Conservation (phyloP, 163 green algal genomes). For the Volvox carteri region DNA sequence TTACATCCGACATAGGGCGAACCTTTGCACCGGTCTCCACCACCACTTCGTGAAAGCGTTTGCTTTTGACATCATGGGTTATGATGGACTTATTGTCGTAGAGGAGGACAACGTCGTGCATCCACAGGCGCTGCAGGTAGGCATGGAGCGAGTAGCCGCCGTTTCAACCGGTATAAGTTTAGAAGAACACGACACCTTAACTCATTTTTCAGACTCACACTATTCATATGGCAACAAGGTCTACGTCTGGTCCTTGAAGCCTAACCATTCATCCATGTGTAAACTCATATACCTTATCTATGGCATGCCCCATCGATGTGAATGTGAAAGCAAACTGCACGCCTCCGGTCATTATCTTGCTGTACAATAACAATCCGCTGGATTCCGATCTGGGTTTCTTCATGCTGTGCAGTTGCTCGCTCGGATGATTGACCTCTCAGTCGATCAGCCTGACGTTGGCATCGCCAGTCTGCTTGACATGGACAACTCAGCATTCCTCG, state of each 20-base stretch:
- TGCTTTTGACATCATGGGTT: conserved; percentile 11
- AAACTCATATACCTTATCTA: not conserved
- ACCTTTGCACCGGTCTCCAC: not conserved
- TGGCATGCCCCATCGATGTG: not conserved
- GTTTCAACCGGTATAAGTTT: not conserved
- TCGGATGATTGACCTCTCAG: not conserved
- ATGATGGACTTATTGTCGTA: not conserved
- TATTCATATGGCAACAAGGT: not conserved
- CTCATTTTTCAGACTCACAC: no score
- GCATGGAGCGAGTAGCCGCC: not conserved
- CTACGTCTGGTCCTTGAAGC: not conserved
- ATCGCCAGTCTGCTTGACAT: conserved; percentile 3
- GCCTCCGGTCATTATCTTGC: not conserved
- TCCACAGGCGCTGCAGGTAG: conserved; percentile 3
- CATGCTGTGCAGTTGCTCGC: not conserved
- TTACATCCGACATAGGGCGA: not conserved
- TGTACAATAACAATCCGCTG: not conserved
- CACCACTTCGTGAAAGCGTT: conserved; percentile 19
- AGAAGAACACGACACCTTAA: not conserved
- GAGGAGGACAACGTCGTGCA: conserved; percentile 30
- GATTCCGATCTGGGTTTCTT: not conserved
- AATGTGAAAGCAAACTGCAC: not conserved
- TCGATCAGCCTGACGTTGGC: not conserved
- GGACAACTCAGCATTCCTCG: conserved; percentile 17
- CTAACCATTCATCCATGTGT: not conserved